Evolutionary conservation across 2,329 filamentous ascomycete species (phyloP).

Genomic region (Fusarium sp.): DNA sequence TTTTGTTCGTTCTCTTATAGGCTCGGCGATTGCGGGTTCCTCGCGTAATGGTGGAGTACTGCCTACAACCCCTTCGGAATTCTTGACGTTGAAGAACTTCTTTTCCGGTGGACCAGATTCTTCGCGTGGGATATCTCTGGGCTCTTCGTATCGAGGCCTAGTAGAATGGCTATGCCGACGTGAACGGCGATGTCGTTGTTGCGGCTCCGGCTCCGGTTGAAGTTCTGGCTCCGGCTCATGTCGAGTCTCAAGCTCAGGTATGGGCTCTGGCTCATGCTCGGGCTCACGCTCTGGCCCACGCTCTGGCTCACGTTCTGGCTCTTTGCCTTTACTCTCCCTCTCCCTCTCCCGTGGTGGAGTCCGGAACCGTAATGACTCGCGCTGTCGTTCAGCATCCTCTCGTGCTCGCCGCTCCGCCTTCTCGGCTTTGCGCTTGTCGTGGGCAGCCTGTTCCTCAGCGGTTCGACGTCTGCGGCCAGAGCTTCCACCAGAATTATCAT

Average conservation of each 20-base stretch:
- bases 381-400: conserved; percentile 39
- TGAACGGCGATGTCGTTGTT: conserved; percentile 51
- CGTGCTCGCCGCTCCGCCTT: conserved; percentile 46
- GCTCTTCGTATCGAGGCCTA: conserved; percentile 45
- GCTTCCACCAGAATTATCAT: conserved; percentile 49
- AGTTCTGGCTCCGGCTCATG: not conserved
- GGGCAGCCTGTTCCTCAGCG: conserved; percentile 59
- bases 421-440: conserved; percentile 61
- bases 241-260: not conserved
- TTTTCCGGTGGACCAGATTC: conserved; percentile 45
- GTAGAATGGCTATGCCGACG: conserved; percentile 54
- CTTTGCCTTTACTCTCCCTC: conserved; percentile 48
- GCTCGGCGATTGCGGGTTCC: conserved; percentile 33
- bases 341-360: conserved; percentile 22
- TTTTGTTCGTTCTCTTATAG: conserved; percentile 37
- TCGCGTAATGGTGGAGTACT: conserved; percentile 39
- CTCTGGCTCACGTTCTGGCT: conserved; percentile 30
- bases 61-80: conserved; percentile 49
- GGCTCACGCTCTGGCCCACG: conserved; percentile 43
- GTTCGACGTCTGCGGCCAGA: conserved; percentile 52
- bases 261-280: not conserved
- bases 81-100: conserved; percentile 55
- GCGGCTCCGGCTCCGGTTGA: conserved; percentile 16
- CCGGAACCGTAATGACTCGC: conserved; percentile 27
- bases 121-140: conserved; percentile 44